Percentiles rank a stretch among this genome's conserved stretches.
phyloP scores from a whole-genome alignment of 352 stramenopile species.

The Pythium phragmiticola region DNA sequence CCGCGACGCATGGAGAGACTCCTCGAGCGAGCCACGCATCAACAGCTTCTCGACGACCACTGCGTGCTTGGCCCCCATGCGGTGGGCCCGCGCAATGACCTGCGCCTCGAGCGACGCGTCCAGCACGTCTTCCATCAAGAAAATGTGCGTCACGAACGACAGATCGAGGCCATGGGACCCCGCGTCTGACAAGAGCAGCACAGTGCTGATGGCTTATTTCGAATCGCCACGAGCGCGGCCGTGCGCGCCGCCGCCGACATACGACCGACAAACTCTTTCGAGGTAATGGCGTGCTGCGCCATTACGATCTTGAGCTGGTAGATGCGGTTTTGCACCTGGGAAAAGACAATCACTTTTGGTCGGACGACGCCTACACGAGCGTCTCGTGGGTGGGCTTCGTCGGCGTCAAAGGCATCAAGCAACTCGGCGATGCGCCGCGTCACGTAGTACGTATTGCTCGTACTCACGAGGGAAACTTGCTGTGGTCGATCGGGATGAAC shows the following conservation, averaged over 20 bases:
- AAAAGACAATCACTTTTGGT: conserved; percentile 82
- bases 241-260: conserved; percentile 45
- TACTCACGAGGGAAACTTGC: conserved; percentile 41
- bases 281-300: conserved; percentile 58
- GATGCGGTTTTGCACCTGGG: conserved; percentile 81
- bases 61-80: conserved; percentile 92
- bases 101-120: conserved; percentile 95
- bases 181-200: conserved; percentile 93
- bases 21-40: neutral
- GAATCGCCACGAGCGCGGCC: conserved; percentile 53
- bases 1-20: neutral
- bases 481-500: conserved; percentile 27
- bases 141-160: conserved; percentile 98
- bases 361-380: no score
- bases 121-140: conserved; percentile 96
- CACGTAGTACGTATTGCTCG: conserved; percentile 75
- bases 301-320: conserved; percentile 71
- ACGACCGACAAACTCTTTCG: conserved; percentile 60
- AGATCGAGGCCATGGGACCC: conserved; percentile 95
- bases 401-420: conserved; percentile 35
- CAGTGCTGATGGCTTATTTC: conserved; percentile 67
- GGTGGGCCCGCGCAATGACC: conserved; percentile 94
- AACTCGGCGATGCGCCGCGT: conserved; percentile 62
- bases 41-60: conserved; percentile 89
- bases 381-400: conserved; percentile 23